Base-by-base conservation (phyloP, 768 basidiomycete genomes). In the Chiua virens region DNA sequence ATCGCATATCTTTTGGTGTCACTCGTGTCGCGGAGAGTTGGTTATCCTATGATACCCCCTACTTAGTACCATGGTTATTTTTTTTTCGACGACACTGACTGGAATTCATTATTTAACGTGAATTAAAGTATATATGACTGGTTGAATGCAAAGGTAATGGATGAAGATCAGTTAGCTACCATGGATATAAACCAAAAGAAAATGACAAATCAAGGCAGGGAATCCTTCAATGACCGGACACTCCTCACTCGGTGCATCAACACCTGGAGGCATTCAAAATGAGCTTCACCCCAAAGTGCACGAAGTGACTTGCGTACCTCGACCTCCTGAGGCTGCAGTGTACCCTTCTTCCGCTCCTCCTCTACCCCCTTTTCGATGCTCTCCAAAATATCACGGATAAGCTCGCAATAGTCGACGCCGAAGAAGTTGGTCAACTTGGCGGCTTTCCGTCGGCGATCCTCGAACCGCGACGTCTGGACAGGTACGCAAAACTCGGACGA, bases 1-100 rank as follows among this genome's bases (percentile, higher is more conserved):
- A 58, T 83, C 89, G 23, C 90, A 92, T 64, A 81, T 93, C 17
- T 92, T 93, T 71, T 93, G 91, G 89, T 93, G 90, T 71, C 79
- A 83, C 62, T 82, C 87, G 18, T 93, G 90, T 75, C 75, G 73
- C 43, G 90, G 90, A 42, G 90, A 93, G 67, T 70, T 92, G 36
- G 87, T 93, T 36, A 83, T 92, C 54, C 71, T 93, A 52, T 69
- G 57, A 67, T 66, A 58, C 49, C 30, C 27, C 11, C 15, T 50
- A 37, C 35, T 50, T 49, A 30, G 42, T 37, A 46, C 15, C 3
- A 7, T 18, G 2, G 21, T 21, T 38, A 36, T 23, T 21, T 4
- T 22, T 27, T 18, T 47, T 36, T 28, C 25, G 30, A 52, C 27
- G 44, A 39, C 56, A 57, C 54, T 53, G 45, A 57, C 52, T 51